Conservation (phyloP, 345 rosid genomes). For the Dimocarpus longan region DNA sequence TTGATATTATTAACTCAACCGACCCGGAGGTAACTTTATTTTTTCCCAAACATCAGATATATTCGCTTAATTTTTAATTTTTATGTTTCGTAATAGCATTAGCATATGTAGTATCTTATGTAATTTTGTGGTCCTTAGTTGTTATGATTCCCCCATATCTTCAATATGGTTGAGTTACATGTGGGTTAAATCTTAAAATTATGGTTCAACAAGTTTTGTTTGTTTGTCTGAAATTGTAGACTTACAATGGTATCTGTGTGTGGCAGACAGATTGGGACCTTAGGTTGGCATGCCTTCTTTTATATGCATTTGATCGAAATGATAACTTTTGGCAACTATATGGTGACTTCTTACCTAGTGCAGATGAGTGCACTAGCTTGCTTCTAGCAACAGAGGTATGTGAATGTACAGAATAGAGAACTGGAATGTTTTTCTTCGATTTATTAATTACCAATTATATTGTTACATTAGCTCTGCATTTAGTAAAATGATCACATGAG, state of each 20-base stretch:
- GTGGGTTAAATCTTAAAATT: background rate
- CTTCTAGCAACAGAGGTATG: slow-evolving; percentile 92
- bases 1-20: slow-evolving; percentile 87
- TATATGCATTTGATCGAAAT: slow-evolving; percentile 70
- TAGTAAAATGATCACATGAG: background rate
- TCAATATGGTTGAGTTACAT: slow-evolving; percentile 8
- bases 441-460: background rate
- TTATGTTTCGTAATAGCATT: slow-evolving; percentile 10
- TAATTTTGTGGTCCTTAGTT: background rate
- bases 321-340: slow-evolving; percentile 92
- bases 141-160: slow-evolving; percentile 3
- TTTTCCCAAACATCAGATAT: background rate
- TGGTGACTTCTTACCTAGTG: slow-evolving; percentile 85
- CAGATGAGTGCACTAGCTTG: slow-evolving; percentile 84
- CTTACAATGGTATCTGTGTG: slow-evolving; percentile 21
- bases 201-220: slow-evolving; percentile 12
- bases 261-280: slow-evolving; percentile 96
- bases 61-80: background rate
- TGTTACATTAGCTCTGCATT: background rate
- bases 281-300: slow-evolving; percentile 88
- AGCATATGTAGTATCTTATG: background rate
- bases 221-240: background rate
- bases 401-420: slow-evolving; percentile 5
- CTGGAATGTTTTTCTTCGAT: background rate
- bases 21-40: slow-evolving; percentile 67